Percentiles rank a stretch among this genome's conserved stretches.
Conservation (phyloP, 2,329 filamentous ascomycete species). For the Ophiostoma novo-ulmi region DNA sequence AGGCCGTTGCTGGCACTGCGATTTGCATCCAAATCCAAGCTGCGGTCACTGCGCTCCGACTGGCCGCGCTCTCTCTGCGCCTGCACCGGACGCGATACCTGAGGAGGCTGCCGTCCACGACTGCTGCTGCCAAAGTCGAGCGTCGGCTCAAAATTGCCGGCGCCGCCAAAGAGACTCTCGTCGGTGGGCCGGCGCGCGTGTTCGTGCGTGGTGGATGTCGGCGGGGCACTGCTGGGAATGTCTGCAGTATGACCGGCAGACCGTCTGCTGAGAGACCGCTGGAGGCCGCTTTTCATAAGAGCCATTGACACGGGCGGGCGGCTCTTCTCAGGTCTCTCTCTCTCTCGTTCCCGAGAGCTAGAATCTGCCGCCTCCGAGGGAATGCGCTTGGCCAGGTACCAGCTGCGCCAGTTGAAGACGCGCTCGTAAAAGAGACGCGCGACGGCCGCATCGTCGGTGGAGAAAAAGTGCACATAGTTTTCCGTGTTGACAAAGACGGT, state of each 20-base stretch:
- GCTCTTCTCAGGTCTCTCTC: neutral
- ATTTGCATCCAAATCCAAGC: neutral
- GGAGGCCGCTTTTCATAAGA: constrained; percentile 31
- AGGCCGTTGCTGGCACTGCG: neutral
- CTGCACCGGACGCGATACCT: neutral
- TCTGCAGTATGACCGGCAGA: neutral
- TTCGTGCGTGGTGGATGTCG: constrained; percentile 31
- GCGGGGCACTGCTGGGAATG: constrained; percentile 13
- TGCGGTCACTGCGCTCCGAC: constrained; percentile 39
- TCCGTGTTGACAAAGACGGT: constrained; percentile 74
- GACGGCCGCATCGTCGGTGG: constrained; percentile 63
- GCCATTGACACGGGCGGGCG: constrained; percentile 18
- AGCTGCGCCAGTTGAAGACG: constrained; percentile 81
- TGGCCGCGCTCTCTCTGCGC: constrained; percentile 33
- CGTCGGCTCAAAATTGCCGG: constrained; percentile 64
- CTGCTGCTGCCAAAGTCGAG: constrained; percentile 54
- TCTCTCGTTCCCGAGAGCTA: neutral
- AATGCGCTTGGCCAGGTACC: constrained; percentile 62
- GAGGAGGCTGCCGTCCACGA: constrained; percentile 46
- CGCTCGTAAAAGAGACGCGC: constrained; percentile 65
- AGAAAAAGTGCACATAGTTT: constrained; percentile 91
- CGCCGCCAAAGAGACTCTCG: constrained; percentile 51
- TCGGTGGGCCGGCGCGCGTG: constrained; percentile 39
- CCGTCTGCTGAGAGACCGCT: constrained; percentile 30
- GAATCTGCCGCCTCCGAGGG: too few species aligned